Base-by-base conservation (phyloP, 331 rosid genomes). In the Dryas integrifolia region DNA sequence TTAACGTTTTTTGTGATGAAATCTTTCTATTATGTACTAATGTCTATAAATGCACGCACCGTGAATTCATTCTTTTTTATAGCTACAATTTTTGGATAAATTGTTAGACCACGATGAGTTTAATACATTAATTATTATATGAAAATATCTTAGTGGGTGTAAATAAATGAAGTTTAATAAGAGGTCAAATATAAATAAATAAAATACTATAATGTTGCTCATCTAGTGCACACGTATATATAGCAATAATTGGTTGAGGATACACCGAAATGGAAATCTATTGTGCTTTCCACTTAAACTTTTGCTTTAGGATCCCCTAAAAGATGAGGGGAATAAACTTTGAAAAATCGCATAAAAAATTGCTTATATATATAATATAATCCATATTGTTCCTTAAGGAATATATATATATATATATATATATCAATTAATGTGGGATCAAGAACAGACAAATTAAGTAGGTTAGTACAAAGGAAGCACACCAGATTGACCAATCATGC, bases 361-460 rank as follows among this genome's bases (percentile, higher is more conserved):
- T 12, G 12, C 40, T 0, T 58, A 4, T 26, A 26, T 58, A 26
- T 26, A 24, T 24, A 6, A 26, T 9, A 30, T 30, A 30, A 30
- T 30, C 35, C 35, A 30, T 30, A 30, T 30, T 30, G 3, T 30
- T 30, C 35, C 35, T 58, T 10, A 11, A 58, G 41, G 63, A 58
- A 58, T 26, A 0, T 26, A 15, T 11, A 21, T 39, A 21, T 21
- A 21, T 21, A 57, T 38, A 24, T 24, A 24, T 24, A 57, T 57
- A 7, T 21, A 35, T 57, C 24, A 4, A 56, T 58, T 24, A 26
- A 26, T 26, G 63, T 5, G 63, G 62, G 16, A 60, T 16, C 65
- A 60, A 60, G 65, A 59, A 59, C 65, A 39, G 66, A 61, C 66
- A 61, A 39, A 21, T 21, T 21, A 21, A 11, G 13, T 14, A n/a